phyloP scores from a whole-genome alignment of 176 grass and related monocot species.

The Zizania latifolia region DNA sequence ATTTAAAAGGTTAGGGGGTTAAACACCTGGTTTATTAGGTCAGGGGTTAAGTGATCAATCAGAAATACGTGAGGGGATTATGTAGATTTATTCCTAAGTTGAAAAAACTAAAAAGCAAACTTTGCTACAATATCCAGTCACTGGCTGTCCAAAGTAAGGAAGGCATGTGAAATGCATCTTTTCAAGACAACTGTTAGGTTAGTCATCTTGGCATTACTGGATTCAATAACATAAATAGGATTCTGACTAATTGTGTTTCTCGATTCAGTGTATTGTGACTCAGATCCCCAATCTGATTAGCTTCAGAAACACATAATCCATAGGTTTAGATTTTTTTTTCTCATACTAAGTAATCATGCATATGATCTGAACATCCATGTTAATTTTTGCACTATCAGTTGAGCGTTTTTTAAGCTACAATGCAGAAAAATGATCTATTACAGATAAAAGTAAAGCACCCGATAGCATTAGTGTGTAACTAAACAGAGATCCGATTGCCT shows the following conservation, averaged over 20 bases:
- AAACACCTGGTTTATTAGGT: too few species aligned
- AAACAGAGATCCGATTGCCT: not conserved
- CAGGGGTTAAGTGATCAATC: too few species aligned
- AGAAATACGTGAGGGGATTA: too few species aligned
- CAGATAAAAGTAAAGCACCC: slow-evolving; percentile 15
- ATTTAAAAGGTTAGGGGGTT: too few species aligned
- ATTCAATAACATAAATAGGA: not conserved
- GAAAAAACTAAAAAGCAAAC: not conserved
- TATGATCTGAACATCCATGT: not conserved
- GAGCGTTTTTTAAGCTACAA: not conserved
- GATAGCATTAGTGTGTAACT: not conserved
- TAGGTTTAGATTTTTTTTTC: too few species aligned
- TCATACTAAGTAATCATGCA: too few species aligned
- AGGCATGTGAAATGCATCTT: not conserved
- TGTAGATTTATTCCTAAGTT: too few species aligned
- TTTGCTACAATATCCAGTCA: not conserved
- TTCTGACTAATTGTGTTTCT: not conserved
- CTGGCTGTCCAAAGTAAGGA: not conserved
- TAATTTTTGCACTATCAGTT: not conserved
- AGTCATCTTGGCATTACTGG: not conserved
- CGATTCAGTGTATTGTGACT: not conserved
- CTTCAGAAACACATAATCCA: not conserved
- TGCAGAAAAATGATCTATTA: not conserved
- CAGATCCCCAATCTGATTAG: not conserved
- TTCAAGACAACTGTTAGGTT: not conserved